phyloP scores from a whole-genome alignment of 306 rosid genomes.

The Herpetospermum pedunculosum region DNA sequence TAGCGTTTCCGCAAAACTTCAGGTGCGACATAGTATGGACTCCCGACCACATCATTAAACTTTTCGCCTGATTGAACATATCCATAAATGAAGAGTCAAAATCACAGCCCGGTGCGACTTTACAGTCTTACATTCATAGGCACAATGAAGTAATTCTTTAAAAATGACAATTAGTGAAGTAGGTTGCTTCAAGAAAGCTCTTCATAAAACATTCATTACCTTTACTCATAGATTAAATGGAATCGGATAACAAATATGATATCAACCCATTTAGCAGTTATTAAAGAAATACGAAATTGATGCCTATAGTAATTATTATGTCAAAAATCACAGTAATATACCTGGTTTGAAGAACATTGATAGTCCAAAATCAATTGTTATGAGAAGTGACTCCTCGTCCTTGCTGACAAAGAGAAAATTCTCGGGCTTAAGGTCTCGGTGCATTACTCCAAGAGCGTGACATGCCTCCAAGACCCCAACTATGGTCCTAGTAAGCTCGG shows the following conservation, averaged over 20 bases:
- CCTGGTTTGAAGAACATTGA: constrained; percentile 97
- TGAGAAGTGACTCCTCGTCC: constrained; percentile 88
- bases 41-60: constrained; percentile 86
- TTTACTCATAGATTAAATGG: not conserved
- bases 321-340: constrained; percentile 12
- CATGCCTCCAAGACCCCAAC: constrained; percentile 96
- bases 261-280: not conserved
- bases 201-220: not conserved
- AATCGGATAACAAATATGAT: not conserved
- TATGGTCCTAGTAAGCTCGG: constrained; percentile 80
- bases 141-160: not conserved
- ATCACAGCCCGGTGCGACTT: not conserved
- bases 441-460: constrained; percentile 92
- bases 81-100: constrained; percentile 12
- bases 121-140: not conserved
- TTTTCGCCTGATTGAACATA: constrained; percentile 53
- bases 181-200: not conserved
- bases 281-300: not conserved
- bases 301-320: not conserved
- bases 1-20: constrained; percentile 83
- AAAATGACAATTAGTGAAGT: not conserved
- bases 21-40: constrained; percentile 98
- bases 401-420: constrained; percentile 81
- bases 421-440: constrained; percentile 94
- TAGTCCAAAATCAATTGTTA: constrained; percentile 92